Evolutionary conservation across 2,329 filamentous ascomycete species (phyloP).

Genomic region (Neofusicoccum kwambonambiense): DNA sequence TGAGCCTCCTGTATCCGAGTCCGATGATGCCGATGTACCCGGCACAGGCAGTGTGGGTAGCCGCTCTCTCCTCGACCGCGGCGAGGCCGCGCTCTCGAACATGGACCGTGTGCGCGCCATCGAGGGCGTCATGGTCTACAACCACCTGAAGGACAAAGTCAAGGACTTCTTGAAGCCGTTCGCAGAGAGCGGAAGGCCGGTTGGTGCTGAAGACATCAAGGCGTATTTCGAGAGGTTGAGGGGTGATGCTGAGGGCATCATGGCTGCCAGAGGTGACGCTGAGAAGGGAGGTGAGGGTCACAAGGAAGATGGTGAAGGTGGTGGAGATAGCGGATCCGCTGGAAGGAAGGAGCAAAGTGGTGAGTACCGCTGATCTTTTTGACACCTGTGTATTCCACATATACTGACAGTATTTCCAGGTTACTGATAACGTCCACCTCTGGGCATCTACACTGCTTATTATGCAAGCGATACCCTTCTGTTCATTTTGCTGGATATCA

Average conservation of each 20-base stretch:
- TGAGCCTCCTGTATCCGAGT: conserved; percentile 77
- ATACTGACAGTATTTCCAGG: neutral
- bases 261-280: conserved; percentile 31
- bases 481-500: neutral
- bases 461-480: neutral
- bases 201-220: conserved; percentile 95
- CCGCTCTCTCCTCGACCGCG: conserved; percentile 82
- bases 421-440: neutral
- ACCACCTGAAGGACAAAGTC: conserved; percentile 92
- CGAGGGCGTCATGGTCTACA: conserved; percentile 95
- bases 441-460: neutral
- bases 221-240: conserved; percentile 91
- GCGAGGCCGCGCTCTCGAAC: conserved; percentile 86
- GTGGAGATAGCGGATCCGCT: conserved; percentile 23
- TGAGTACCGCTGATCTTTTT: neutral
- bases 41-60: conserved; percentile 61
- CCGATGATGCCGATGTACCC: conserved; percentile 51
- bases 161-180: conserved; percentile 93
- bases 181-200: conserved; percentile 82
- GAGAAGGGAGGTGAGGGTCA: conserved; percentile 30
- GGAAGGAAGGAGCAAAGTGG: conserved; percentile 13
- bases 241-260: conserved; percentile 76
- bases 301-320: conserved; percentile 26
- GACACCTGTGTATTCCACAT: neutral
- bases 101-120: conserved; percentile 92